These are phyloP conservation scores for Dalechampia spathulata DNA, from an alignment of 441 rosid genomes.

Conservation along the genomic window DNA sequence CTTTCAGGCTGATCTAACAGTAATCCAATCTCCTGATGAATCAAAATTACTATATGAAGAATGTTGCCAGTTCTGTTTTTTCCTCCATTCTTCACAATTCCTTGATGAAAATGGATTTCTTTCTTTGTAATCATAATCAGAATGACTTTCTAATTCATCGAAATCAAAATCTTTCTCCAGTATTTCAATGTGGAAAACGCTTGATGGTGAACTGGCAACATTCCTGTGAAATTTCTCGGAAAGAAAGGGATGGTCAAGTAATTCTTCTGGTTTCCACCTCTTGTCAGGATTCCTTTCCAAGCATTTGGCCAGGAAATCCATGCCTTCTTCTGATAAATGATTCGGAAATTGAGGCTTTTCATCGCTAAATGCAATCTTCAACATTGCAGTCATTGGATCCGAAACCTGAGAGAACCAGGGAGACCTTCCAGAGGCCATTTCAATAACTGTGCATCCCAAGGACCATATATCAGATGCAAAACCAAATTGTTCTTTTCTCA, in stretches of 20 bases:
- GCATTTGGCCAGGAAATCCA: slow-evolving; percentile 27
- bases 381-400: slow-evolving; percentile 19
- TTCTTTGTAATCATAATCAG: neutral
- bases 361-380: slow-evolving; percentile 25
- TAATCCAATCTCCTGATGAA: slow-evolving; percentile 26
- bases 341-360: slow-evolving; percentile 24
- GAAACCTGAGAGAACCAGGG: slow-evolving; percentile 20
- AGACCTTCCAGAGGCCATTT: slow-evolving; percentile 26
- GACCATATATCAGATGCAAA: slow-evolving; percentile 37
- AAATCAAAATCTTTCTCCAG: slow-evolving; percentile 11
- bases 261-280: slow-evolving; percentile 25
- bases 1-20: slow-evolving; percentile 28
- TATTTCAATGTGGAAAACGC: slow-evolving; percentile 16
- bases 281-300: slow-evolving; percentile 21
- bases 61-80: neutral
- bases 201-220: slow-evolving; percentile 18
- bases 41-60: neutral
- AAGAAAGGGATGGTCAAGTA: slow-evolving; percentile 28
- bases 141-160: slow-evolving; percentile 8
- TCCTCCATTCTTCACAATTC: slow-evolving; percentile 1
- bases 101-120: slow-evolving; percentile 18
- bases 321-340: slow-evolving; percentile 18
- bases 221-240: slow-evolving; percentile 1
- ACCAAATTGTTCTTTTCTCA: slow-evolving; percentile 23
- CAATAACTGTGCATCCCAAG: slow-evolving; percentile 28